These are phyloP conservation scores for Alternaria sp. DNA, from an alignment of 2,329 filamentous ascomycete species.

Conservation along the genomic window DNA sequence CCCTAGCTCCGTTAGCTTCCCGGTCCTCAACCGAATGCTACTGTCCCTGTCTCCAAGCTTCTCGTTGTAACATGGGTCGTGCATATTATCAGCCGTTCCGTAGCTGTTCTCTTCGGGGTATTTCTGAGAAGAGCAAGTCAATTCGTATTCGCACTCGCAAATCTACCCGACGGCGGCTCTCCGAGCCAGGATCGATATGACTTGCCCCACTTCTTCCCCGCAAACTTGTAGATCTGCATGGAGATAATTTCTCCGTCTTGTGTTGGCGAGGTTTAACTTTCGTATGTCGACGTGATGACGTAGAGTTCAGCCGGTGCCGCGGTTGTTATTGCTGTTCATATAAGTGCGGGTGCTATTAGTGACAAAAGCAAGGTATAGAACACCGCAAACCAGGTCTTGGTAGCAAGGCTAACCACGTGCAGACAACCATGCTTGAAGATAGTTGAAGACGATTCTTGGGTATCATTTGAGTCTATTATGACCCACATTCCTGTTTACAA, in stretches of 20 bases:
- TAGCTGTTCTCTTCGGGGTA: neutral
- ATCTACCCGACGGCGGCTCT: neutral
- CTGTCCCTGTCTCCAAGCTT: neutral
- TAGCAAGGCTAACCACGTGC: neutral
- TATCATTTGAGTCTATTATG: constrained; percentile 19
- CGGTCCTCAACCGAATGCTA: neutral
- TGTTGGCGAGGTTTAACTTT: neutral
- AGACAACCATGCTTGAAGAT: neutral
- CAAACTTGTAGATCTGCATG: constrained; percentile 3
- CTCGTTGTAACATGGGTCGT: neutral
- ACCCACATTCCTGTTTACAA: constrained; percentile 17
- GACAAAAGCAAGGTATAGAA: neutral
- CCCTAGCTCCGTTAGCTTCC: neutral
- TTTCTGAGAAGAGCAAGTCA: constrained; percentile 1
- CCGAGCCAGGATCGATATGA: neutral
- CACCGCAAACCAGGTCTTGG: neutral
- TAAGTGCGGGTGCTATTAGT: neutral
- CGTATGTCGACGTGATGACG: neutral
- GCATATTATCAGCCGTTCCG: neutral
- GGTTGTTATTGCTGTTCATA: constrained; percentile 1
- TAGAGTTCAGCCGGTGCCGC: neutral
- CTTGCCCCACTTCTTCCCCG: constrained; percentile 6
- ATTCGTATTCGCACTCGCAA: neutral
- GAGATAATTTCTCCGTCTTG: constrained; percentile 9
- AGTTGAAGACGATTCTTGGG: constrained; percentile 4